Base-by-base conservation (phyloP, 1,139 yeast genomes). In the Scheffersomyces stambukii region DNA sequence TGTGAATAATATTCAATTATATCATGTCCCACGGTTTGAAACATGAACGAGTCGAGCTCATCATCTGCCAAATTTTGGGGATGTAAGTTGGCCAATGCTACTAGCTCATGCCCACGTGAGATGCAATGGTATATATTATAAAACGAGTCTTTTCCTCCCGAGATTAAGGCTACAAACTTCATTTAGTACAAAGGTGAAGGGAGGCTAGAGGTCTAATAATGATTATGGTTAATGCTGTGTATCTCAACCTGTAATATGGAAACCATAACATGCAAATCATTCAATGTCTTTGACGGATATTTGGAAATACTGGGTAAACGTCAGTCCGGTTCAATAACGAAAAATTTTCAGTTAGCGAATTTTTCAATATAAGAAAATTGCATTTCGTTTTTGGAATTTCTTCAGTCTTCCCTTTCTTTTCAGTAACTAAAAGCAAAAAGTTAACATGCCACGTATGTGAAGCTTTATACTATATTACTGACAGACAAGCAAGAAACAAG, bases 111-210 rank as follows among this genome's bases (percentile, higher is more conserved):
- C 5, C 94, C 95, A 35, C 82, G 77, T 4, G 75, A 68, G 9
- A 83, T 48, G 48, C 97, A 86, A 49, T 89, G 95, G 25, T 86
- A 64, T 23, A 91, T 78, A 50, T 89, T 91, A 53, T 72, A 91
- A 59, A 89, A 86, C 6, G 96, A 88, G 54, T 91, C 98, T 52
- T 91, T 91, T 0, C 98, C 98, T 3, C 98, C 98, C 1, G 96
- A 85, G 1, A 91, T 78, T 23, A 91, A 65, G 0, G 95, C 98
- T 21, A 86, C 83, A 48, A 88, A 85, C 56, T 86, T 88, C 98
- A 91, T 91, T 15, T 6, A 16, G 18, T 5, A 8, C n/a, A n/a
- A n/a, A n/a, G n/a, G n/a, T n/a, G n/a, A n/a, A n/a, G n/a, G n/a
- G n/a, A n/a, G n/a, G n/a, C n/a, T n/a, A n/a, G n/a, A n/a, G n/a